A percentile compares a stretch with the other conserved stretches of the same genome.
Evolutionary conservation across 2,329 filamentous ascomycete genomes (phyloP).

Genomic region (Monilinia fructigena): DNA sequence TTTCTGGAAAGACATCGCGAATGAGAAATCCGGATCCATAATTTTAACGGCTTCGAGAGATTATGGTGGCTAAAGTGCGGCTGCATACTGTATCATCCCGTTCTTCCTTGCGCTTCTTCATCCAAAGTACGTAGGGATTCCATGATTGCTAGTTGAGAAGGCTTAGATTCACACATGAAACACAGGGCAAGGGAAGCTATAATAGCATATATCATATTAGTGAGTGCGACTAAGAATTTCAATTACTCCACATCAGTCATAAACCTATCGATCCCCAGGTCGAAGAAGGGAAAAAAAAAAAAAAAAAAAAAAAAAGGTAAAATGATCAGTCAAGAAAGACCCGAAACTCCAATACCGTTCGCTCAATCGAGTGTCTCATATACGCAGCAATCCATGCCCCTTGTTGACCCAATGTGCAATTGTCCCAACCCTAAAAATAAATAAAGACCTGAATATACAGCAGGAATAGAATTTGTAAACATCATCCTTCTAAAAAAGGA

Average conservation of each 20-base stretch:
- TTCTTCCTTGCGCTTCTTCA: no score
- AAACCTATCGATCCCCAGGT: constrained; percentile 13
- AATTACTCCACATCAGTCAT: constrained; percentile 14
- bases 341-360: constrained; percentile 17
- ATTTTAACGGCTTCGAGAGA: no score
- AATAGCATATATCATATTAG: neutral
- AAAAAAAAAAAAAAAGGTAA: neutral
- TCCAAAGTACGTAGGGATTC: no score
- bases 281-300: constrained; percentile 8
- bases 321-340: neutral
- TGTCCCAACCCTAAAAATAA: constrained; percentile 24
- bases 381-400: constrained; percentile 25
- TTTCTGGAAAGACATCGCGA: no score
- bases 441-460: constrained; percentile 35
- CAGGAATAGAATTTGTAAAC: constrained; percentile 23
- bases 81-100: no score
- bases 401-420: constrained; percentile 23
- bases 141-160: no score
- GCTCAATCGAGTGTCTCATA: constrained; percentile 26
- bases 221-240: neutral
- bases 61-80: no score
- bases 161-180: no score
- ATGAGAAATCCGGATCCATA: no score
- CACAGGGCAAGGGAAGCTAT: no score
- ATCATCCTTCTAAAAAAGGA: constrained; percentile 2